A percentile compares a stretch with the other conserved stretches of the same genome.
These are phyloP conservation scores for Globisporangium megalacanthum DNA, from an alignment of 352 stramenopile species.

Conservation along the genomic window DNA sequence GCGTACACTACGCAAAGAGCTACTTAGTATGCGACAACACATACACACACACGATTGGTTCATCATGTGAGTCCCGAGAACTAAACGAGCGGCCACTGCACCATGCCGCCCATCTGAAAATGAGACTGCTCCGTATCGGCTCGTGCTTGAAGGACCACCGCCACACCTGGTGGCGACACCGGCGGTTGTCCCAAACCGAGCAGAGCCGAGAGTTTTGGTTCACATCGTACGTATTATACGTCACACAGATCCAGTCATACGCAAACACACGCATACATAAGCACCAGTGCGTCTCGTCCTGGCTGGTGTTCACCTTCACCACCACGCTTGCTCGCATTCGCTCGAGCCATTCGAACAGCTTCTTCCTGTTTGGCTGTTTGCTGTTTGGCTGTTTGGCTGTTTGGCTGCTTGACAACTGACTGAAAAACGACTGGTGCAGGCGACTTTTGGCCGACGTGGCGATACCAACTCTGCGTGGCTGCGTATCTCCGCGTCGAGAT, in stretches of 20 bases:
- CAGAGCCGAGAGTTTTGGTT: conserved; percentile 15
- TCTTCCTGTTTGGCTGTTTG: too few species aligned
- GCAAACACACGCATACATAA: neutral
- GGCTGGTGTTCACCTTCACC: too few species aligned
- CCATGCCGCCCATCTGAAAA: conserved; percentile 18
- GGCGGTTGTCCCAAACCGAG: conserved; percentile 38
- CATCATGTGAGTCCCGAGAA: conserved; percentile 15
- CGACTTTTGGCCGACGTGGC: neutral
- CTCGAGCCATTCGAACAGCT: too few species aligned
- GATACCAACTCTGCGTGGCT: too few species aligned
- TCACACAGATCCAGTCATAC: neutral
- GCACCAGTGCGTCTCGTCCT: too few species aligned
- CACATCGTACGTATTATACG: neutral
- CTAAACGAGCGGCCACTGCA: conserved; percentile 15
- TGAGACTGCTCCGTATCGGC: conserved; percentile 24
- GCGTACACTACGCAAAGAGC: too few species aligned
- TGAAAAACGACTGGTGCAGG: neutral
- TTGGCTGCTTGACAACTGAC: too few species aligned
- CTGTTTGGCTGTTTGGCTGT: too few species aligned
- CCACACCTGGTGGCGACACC: conserved; percentile 9
- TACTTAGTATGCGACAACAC: too few species aligned
- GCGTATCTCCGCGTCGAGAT: too few species aligned
- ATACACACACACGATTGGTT: neutral
- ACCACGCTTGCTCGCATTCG: too few species aligned
- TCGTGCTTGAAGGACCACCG: conserved; percentile 34